Conservation (phyloP, 164 flowering plant species). For the Annona cherimola region DNA sequence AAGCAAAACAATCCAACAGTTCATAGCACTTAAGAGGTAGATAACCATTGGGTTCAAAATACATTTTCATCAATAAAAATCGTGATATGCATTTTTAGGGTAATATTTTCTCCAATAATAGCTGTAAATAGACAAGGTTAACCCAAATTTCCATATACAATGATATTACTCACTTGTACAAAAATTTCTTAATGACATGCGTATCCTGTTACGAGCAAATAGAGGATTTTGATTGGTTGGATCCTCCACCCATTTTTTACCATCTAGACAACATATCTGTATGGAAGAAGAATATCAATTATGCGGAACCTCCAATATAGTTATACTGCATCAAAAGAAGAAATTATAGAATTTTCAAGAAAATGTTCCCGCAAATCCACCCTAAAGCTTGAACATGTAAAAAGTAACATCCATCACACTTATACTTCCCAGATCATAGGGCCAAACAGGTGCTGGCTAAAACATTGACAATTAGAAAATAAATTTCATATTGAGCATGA, state of each 20-base stretch:
- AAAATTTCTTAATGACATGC: slow-evolving; percentile 42
- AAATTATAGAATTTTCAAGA: background rate
- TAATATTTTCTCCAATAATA: background rate
- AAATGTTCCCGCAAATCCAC: background rate
- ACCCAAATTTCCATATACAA: background rate
- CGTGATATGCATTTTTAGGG: background rate
- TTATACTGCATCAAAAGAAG: background rate
- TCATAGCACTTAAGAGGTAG: background rate
- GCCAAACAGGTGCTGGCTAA: background rate
- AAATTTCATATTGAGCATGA: background rate
- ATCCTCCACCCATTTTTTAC: slow-evolving; percentile 86
- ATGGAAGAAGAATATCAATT: slow-evolving; percentile 1
- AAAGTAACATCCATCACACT: too few relatives aligned
- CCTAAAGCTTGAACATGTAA: background rate
- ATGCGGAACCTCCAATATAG: background rate
- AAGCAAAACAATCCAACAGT: background rate
- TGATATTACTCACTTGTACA: slow-evolving; percentile 44
- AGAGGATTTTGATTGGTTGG: slow-evolving; percentile 70
- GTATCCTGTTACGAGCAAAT: slow-evolving; percentile 78
- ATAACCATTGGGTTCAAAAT: background rate
- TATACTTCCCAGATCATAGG: background rate
- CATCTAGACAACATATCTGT: slow-evolving; percentile 57
- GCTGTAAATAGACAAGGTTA: background rate
- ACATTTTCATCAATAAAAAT: background rate
- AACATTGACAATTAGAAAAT: background rate